A percentile compares a stretch with the other conserved stretches of the same genome.
phyloP scores from a whole-genome alignment of 176 grass and related monocot genomes.

The Puya raimondii region DNA sequence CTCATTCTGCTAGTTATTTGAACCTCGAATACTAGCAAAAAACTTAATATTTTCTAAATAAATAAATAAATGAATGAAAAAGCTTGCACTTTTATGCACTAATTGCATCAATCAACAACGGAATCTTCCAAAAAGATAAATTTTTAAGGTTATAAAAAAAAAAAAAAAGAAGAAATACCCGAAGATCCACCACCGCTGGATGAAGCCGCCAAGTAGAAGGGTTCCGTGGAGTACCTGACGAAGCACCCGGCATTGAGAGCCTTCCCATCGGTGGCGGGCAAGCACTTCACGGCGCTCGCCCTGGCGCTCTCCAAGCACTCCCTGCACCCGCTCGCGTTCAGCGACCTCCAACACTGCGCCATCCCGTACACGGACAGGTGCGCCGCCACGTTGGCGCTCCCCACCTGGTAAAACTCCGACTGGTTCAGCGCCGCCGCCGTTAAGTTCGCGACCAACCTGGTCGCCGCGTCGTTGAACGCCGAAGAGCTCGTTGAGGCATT shows the following conservation, averaged over 20 bases:
- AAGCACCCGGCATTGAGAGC: conserved; percentile 69
- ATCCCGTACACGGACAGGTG: conserved; percentile 38
- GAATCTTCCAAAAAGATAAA: not conserved
- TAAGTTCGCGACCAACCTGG: conserved; percentile 41
- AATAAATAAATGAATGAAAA: too few relatives aligned
- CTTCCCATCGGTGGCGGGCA: conserved; percentile 36
- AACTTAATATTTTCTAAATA: too few relatives aligned
- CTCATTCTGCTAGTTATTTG: too few relatives aligned
- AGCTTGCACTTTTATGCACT: too few relatives aligned
- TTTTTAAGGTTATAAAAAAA: not conserved
- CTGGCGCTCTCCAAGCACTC: conserved; percentile 45
- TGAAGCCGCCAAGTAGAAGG: conserved; percentile 49
- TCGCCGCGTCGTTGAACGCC: conserved; percentile 11
- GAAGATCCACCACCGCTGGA: conserved; percentile 15
- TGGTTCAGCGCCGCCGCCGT: conserved; percentile 28
- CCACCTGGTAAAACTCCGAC: conserved; percentile 22
- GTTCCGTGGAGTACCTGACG: conserved; percentile 67
- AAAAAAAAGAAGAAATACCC: conserved; percentile 18
- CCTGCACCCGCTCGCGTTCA: conserved; percentile 53
- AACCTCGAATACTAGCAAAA: too few relatives aligned
- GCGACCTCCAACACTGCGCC: conserved; percentile 77
- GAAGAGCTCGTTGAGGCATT: conserved; percentile 14
- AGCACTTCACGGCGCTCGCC: conserved; percentile 29
- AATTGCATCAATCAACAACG: too few relatives aligned
- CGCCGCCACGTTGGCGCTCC: not conserved